Conservation (phyloP, 345 rosid genomes). For the Citrus australasica region DNA sequence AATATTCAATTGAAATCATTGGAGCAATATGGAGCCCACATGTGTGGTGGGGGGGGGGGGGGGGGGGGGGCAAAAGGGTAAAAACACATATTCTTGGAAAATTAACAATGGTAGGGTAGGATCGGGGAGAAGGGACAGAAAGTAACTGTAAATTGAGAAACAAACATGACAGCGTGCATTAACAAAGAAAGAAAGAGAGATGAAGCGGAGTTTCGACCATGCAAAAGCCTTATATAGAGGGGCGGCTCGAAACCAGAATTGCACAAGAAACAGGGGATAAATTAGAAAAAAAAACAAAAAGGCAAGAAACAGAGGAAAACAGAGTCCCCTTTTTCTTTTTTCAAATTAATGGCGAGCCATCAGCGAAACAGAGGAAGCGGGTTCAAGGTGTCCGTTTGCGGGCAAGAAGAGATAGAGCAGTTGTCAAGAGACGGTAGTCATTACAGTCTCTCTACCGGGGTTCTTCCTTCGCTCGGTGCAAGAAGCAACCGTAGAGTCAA, state of each 20-base stretch:
- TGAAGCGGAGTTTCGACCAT: not conserved
- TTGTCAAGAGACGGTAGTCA: constrained; percentile 81
- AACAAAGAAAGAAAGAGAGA: not conserved
- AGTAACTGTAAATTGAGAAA: not conserved
- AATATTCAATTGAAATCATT: not conserved
- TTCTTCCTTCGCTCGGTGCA: constrained; percentile 91
- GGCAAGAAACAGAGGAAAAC: not conserved
- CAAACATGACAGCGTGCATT: not conserved
- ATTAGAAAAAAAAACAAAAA: not conserved
- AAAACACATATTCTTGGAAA: not conserved
- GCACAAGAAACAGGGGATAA: too few species aligned
- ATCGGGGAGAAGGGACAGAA: not conserved
- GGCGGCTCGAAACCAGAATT: not conserved
- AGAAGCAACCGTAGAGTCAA: constrained; percentile 71
- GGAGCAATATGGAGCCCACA: not conserved
- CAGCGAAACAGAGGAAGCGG: constrained; percentile 34
- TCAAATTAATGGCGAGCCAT: constrained; percentile 15
- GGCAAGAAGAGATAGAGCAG: constrained; percentile 69
- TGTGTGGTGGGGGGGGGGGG: too few species aligned
- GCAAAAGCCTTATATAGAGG: not conserved
- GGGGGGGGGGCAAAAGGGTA: not conserved
- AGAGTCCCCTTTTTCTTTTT: not conserved
- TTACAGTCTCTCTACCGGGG: constrained; percentile 78
- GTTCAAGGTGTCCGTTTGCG: constrained; percentile 41
- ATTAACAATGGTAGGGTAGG: not conserved